These are phyloP conservation scores for Lactifluus echinatus DNA, from an alignment of 768 basidiomycete species.

Conservation along the genomic window DNA sequence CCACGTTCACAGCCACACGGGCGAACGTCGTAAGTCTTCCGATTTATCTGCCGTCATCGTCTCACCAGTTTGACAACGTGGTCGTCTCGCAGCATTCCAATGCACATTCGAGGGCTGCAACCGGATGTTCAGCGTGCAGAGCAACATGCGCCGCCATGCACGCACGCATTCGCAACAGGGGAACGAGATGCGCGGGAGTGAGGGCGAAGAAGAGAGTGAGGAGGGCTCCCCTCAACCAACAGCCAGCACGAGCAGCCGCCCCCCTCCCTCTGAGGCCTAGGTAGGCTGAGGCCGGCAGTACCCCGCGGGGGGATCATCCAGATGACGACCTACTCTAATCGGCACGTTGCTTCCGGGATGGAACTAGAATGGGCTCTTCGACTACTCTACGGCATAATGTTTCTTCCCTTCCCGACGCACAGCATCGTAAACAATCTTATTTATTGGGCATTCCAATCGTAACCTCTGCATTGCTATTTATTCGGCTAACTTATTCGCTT, in stretches of 20 bases:
- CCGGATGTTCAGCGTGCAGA: constrained; percentile 77
- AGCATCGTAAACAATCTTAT: constrained; percentile 10
- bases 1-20: constrained; percentile 77
- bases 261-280: constrained; percentile 2
- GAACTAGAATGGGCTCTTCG: not conserved
- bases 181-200: constrained; percentile 12
- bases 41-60: constrained; percentile 5
- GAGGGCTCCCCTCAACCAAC: constrained; percentile 17
- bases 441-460: constrained; percentile 9
- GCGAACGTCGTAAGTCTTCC: constrained; percentile 63
- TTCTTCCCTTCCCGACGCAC: constrained; percentile 4
- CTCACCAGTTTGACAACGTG: constrained; percentile 8
- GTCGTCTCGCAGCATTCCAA: constrained; percentile 46
- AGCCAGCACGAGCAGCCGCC: not conserved
- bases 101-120: constrained; percentile 71
- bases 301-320: constrained; percentile 3
- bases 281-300: not conserved
- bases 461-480: constrained; percentile 15
- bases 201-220: constrained; percentile 17
- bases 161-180: constrained; percentile 47
- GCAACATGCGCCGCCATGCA: constrained; percentile 83
- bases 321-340: not conserved
- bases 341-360: constrained; percentile 1
- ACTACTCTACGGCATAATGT: constrained; percentile 12
- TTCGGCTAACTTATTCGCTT: constrained; percentile 16